Evolutionary conservation across 2,329 filamentous ascomycete species (phyloP), one percentile per base, ranked within the genome.

Genomic region (Aspergillus flavus): DNA sequence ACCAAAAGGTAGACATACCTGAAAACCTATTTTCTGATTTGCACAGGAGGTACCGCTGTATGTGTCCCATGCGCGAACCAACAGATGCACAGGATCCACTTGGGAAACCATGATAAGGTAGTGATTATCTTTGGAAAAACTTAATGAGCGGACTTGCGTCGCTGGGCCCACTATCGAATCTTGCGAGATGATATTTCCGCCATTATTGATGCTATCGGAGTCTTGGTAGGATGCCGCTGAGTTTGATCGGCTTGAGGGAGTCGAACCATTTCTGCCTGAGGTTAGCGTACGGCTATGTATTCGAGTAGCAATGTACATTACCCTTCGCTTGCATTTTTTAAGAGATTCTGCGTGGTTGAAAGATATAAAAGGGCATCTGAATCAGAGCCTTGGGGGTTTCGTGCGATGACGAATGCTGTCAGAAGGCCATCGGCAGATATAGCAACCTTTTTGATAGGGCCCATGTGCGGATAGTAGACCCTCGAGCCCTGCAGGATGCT

Each of bases 341-440:
- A 43, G 14, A 68, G 54, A 26, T 64, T 58, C 19, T 66, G 41
- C 5, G 64, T 68, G n/a, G 63, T 61, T 21, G 58, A 59, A 21
- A 68, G 56, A 34, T 64, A 68, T 12, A 66, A 54, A 26, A 32
- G 45, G 6, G 59, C 52, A 32, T 62, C 46, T 26, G 28, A 53
- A 19, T 66, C 57, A 2, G 36, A 34, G 3, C 34, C 43, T 21
- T 34, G 48, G 3, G 63, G 57, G 2, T 19, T 52, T 30, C 52
- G 52, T 0, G 52, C 60, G 16, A 64, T 50, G 10, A 59, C 26
- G 43, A 68, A 68, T 1, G 66, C 66, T 6, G 59, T 46, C 0
- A 64, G 34, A 16, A 48, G 50, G 10, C 69, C 66, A 21, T 66
- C 63, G 3, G 58, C 56, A 0, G 69, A 69, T 45, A 71, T 64